These are phyloP conservation scores for Acidomyces sp. DNA, from an alignment of 495 filamentous ascomycete species.

Conservation along the genomic window DNA sequence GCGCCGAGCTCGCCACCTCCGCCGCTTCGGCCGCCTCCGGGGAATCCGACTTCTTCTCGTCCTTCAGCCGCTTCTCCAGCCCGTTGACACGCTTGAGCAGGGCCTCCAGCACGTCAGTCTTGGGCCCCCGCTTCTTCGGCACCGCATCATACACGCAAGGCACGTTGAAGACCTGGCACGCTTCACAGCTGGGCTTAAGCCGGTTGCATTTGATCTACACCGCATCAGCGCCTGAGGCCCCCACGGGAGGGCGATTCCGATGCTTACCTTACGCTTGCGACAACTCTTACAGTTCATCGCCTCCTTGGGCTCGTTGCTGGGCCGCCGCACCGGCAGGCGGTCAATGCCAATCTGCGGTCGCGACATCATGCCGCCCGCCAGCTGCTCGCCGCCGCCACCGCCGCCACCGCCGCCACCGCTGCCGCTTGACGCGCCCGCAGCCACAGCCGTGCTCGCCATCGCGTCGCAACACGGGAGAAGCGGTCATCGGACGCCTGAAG, in stretches of 20 bases:
- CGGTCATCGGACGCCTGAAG: too few relatives aligned
- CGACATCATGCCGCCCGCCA: slow-evolving; percentile 43
- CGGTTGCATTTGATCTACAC: slow-evolving; percentile 80
- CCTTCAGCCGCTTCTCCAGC: slow-evolving; percentile 64
- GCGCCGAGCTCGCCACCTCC: slow-evolving; percentile 1
- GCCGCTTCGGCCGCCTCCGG: slow-evolving; percentile 16
- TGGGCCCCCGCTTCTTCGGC: slow-evolving; percentile 77
- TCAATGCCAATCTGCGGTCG: slow-evolving; percentile 77
- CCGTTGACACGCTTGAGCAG: slow-evolving; percentile 73
- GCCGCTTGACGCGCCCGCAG: background rate
- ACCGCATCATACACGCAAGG: slow-evolving; percentile 83
- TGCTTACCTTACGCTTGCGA: slow-evolving; percentile 64
- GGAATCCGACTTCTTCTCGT: slow-evolving; percentile 35
- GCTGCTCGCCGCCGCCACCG: slow-evolving; percentile 4
- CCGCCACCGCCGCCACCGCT: background rate
- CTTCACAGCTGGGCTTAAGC: slow-evolving; percentile 68
- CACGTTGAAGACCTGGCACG: slow-evolving; percentile 77
- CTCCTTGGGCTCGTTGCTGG: slow-evolving; percentile 63
- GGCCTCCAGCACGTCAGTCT: slow-evolving; percentile 77
- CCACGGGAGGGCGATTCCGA: background rate
- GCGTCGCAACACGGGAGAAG: too few relatives aligned
- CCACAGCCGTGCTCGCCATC: too few relatives aligned
- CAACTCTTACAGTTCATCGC: slow-evolving; percentile 93
- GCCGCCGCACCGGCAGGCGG: slow-evolving; percentile 58
- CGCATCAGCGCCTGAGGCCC: background rate